Base-by-base conservation (phyloP, 192 early-diverging fungal genomes). In the Allomyces javanicus region DNA sequence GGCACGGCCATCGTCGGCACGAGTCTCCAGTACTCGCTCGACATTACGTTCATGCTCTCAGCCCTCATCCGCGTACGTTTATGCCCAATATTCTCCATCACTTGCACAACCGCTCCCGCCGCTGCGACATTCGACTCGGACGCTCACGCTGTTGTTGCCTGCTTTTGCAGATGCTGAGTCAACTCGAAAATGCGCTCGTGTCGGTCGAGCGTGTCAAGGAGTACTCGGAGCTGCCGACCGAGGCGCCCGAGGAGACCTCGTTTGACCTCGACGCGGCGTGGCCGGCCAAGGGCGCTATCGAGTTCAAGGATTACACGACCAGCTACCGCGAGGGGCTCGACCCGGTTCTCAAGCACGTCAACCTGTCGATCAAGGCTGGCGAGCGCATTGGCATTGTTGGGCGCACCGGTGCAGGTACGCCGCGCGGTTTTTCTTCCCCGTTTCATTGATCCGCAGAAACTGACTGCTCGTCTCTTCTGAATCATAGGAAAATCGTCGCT, bases 141-240 rank as follows among this genome's bases (percentile, higher is more conserved):
- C n/a, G n/a, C n/a, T n/a, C n/a, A n/a, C n/a, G n/a, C n/a, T n/a
- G n/a, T n/a, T n/a, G n/a, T n/a, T n/a, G n/a, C n/a, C n/a, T n/a
- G 33, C 33, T 40, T 40, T 7, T 40, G 33, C 9, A 40, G 33
- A 40, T 40, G 33, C 33, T 40, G 33, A 40, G 50, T n/a, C 67
- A 72, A 50, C 70, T 87, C 21, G 78, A 83, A 50, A 82, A 79
- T 43, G 40, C 69, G 62, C 79, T 85, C 77, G 81, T 85, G 5
- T 82, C 87, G 12, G 86, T 95, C 40, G 94, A 97, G 74, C 86
- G 94, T 62, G 76, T 95, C 26, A 71, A 81, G 25, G 92, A 95
- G 74, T 97, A 95, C 66, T 64, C 88, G 65, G 66, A 74, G 5
- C 74, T 95, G 62, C 91, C 91, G n/a, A 85, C 93, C 70, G 94